Percentiles rank a stretch among this genome's conserved stretches.
phyloP scores from a whole-genome alignment of 179 eudicot species.

The Silene vulgaris region DNA sequence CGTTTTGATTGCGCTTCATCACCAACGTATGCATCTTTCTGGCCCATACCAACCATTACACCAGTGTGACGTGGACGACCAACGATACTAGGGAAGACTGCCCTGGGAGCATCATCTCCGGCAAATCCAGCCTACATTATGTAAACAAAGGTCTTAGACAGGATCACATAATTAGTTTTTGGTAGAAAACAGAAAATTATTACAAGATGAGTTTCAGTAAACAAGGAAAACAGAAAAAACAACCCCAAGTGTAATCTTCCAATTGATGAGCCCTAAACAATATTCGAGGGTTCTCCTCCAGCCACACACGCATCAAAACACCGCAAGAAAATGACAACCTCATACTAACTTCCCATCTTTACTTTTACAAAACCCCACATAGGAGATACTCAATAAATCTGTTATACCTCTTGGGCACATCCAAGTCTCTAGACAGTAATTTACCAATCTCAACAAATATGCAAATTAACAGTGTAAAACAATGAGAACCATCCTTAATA shows the following conservation, averaged over 20 bases:
- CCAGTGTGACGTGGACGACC: slow-evolving; percentile 4
- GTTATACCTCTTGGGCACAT: not conserved
- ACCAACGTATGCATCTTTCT: slow-evolving; percentile 27
- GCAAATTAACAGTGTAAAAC: too few species aligned
- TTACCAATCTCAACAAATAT: too few species aligned
- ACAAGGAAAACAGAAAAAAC: not conserved
- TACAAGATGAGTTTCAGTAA: not conserved
- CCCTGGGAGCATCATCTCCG: slow-evolving; percentile 18
- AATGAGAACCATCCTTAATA: too few species aligned
- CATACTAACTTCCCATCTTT: not conserved
- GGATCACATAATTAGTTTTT: not conserved
- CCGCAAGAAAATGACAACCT: not conserved
- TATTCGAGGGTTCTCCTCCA: not conserved
- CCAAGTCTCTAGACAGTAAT: too few species aligned
- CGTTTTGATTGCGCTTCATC: slow-evolving; percentile 46
- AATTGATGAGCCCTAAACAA: not conserved
- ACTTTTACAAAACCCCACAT: not conserved
- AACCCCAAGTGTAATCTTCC: not conserved
- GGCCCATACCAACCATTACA: slow-evolving; percentile 1
- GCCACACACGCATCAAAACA: not conserved
- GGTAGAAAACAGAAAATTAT: not conserved
- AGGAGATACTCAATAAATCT: not conserved
- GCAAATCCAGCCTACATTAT: slow-evolving; percentile 16
- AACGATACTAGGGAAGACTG: slow-evolving; percentile 14
- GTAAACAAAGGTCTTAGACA: not conserved